Evolutionary conservation across 192 early-diverging fungal species (phyloP).

Genomic region (Podila minutissima): DNA sequence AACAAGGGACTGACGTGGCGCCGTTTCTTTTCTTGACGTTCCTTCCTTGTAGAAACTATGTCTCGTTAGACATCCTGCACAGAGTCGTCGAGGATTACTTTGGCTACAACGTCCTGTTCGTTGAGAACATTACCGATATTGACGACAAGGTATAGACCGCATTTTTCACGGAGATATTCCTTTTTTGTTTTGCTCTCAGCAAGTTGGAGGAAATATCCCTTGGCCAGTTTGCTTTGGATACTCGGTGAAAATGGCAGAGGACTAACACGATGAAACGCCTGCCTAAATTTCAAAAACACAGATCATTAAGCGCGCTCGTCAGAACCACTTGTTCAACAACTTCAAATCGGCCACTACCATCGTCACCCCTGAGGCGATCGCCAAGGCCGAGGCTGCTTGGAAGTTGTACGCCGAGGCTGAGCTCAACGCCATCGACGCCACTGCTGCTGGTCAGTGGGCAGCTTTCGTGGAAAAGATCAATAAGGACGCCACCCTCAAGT

Average conservation of each 20-base stretch:
- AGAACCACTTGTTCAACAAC: constrained; percentile 78
- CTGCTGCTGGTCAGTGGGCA: constrained; percentile 63
- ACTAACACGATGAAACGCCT: not conserved
- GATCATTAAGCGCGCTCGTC: constrained; percentile 93
- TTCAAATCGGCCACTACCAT: constrained; percentile 52
- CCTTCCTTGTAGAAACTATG: constrained; percentile 76
- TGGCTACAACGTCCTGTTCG: constrained; percentile 90
- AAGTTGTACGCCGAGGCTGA: constrained; percentile 68
- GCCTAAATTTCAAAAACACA: not conserved
- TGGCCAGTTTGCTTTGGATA: not conserved
- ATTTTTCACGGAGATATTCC: not conserved
- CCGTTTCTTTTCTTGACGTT: not conserved
- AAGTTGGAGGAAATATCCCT: not conserved
- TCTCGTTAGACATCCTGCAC: constrained; percentile 93
- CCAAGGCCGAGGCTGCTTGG: constrained; percentile 69
- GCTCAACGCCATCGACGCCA: constrained; percentile 57
- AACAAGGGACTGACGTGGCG: constrained; percentile 5
- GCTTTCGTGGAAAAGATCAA: constrained; percentile 62
- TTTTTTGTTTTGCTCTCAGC: not conserved
- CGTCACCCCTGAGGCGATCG: constrained; percentile 62
- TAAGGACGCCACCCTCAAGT: constrained; percentile 55
- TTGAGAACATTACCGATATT: constrained; percentile 99
- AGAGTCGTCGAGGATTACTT: constrained; percentile 96
- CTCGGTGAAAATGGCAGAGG: not conserved
- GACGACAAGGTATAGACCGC: constrained; percentile 83